These are phyloP conservation scores for Ceratocystis ficicola DNA, from an alignment of 2,329 filamentous ascomycete genomes.

Conservation along the genomic window DNA sequence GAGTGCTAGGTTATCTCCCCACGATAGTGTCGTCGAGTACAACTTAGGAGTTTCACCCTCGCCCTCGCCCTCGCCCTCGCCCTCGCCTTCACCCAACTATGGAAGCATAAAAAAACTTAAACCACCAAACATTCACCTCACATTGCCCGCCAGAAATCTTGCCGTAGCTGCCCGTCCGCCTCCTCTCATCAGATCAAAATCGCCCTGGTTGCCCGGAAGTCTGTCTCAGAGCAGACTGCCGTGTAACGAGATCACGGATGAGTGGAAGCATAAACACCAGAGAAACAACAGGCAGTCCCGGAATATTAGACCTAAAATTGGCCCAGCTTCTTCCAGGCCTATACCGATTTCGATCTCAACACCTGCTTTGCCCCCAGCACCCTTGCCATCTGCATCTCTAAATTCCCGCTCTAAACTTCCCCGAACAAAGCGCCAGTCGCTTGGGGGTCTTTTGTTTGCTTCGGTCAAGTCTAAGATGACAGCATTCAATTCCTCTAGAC, in stretches of 20 bases:
- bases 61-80: conserved; percentile 11
- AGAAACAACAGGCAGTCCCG: background rate
- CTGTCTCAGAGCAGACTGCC: conserved; percentile 12
- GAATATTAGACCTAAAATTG: background rate
- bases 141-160: background rate
- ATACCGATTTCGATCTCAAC: background rate
- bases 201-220: background rate
- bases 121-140: background rate
- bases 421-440: conserved; percentile 13
- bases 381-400: background rate
- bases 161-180: background rate
- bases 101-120: conserved; percentile 14
- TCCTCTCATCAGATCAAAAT: background rate
- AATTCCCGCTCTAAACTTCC: background rate
- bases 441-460: conserved; percentile 18
- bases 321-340: background rate
- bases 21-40: conserved; percentile 23
- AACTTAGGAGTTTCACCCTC: conserved; percentile 3
- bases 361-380: background rate
- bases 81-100: conserved; percentile 15
- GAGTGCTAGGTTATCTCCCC: conserved; percentile 18
- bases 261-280: conserved; percentile 7
- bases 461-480: conserved; percentile 20
- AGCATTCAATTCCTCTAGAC: conserved; percentile 9
- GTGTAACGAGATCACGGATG: conserved; percentile 16